Evolutionary conservation across 176 grass and related monocot genomes (phyloP).

Genomic region (Alloteropsis semialata): DNA sequence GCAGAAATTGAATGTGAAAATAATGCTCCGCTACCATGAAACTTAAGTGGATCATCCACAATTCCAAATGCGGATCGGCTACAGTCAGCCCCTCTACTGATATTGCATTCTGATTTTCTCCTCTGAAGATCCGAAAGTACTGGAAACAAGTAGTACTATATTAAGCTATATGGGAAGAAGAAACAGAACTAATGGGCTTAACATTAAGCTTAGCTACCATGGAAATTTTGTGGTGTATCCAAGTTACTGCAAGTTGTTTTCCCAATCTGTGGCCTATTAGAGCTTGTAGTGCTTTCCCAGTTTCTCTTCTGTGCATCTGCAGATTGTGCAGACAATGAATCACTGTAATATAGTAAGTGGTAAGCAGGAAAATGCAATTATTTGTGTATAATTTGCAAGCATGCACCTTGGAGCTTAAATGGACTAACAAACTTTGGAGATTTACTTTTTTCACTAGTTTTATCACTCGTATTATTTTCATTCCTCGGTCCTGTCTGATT

Average conservation of each 20-base stretch:
- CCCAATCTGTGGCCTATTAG: constrained; percentile 1
- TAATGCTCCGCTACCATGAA: constrained; percentile 8
- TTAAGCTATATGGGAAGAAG: background rate
- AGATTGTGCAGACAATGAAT: constrained; percentile 20
- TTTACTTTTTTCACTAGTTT: constrained; percentile 6
- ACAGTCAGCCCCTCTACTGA: background rate
- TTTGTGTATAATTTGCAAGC: background rate
- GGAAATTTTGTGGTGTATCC: constrained; percentile 25
- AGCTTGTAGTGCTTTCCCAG: constrained; percentile 5
- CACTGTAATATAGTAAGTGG: background rate
- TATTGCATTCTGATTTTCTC: background rate
- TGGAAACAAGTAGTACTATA: background rate
- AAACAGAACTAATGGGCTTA: constrained; percentile 12
- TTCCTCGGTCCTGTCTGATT: background rate
- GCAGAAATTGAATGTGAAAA: constrained; percentile 24
- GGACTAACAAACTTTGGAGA: constrained; percentile 48
- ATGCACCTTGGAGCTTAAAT: constrained; percentile 35
- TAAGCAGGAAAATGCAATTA: constrained; percentile 5
- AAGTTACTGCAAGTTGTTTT: constrained; percentile 23
- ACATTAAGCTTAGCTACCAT: constrained; percentile 28
- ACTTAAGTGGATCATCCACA: background rate
- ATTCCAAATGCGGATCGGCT: background rate
- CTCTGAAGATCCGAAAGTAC: constrained; percentile 11
- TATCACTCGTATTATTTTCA: constrained; percentile 30
- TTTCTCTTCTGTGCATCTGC: constrained; percentile 26